Conservation (phyloP, 495 filamentous ascomycete species). For the Annulohypoxylon nitens region DNA sequence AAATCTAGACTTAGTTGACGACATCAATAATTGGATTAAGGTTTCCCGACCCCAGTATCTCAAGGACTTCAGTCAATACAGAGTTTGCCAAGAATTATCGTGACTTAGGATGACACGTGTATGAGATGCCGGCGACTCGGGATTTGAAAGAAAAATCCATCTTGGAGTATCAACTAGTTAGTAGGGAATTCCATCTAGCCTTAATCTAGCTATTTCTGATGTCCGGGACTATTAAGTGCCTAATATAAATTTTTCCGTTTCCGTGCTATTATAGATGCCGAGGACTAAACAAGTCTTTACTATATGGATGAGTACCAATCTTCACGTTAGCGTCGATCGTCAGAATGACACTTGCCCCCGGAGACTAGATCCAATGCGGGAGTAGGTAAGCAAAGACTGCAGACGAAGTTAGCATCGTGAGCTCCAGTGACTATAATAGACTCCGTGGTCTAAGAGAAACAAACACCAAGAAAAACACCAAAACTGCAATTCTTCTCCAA, state of each 20-base stretch:
- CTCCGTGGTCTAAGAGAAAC: constrained; percentile 25
- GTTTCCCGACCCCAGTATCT: not conserved
- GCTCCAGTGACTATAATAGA: constrained; percentile 18
- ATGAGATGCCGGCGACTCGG: too few species aligned
- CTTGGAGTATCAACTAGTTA: too few species aligned
- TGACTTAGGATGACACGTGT: too few species aligned
- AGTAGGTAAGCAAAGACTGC: not conserved
- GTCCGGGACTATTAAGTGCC: too few species aligned
- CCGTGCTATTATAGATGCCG: not conserved
- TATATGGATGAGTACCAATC: not conserved
- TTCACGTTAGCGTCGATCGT: not conserved
- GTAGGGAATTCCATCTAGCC: too few species aligned
- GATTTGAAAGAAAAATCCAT: too few species aligned
- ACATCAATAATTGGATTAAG: not conserved
- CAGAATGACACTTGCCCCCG: not conserved
- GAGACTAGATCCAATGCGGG: not conserved
- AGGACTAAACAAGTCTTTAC: not conserved
- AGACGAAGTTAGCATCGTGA: not conserved
- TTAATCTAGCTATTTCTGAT: too few species aligned
- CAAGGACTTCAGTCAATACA: not conserved
- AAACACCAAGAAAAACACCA: not conserved
- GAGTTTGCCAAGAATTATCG: not conserved
- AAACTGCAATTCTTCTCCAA: not conserved
- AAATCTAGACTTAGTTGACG: not conserved
- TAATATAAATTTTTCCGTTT: not conserved